phyloP scores from a whole-genome alignment of 164 flowering plant genomes.

The Vitis labrusca region DNA sequence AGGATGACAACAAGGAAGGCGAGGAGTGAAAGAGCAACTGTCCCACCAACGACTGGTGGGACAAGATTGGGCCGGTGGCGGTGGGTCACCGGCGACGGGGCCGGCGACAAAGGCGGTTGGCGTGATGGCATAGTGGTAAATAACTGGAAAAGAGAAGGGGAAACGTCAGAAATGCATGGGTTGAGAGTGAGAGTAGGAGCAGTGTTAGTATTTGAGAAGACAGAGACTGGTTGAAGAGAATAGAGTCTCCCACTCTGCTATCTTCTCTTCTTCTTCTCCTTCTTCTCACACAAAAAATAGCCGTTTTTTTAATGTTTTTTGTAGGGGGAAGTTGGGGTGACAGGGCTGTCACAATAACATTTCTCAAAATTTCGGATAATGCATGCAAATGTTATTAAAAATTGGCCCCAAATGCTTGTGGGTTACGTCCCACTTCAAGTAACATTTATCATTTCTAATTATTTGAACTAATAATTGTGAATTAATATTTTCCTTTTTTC shows the following conservation, averaged over 20 bases:
- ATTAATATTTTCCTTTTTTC: no score
- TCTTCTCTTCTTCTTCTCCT: no score
- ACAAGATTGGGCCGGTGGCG: slow-evolving; percentile 18
- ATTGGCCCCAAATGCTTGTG: no score
- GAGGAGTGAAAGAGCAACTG: slow-evolving; percentile 13
- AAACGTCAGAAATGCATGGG: background rate
- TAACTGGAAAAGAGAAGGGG: background rate
- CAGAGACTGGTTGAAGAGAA: background rate
- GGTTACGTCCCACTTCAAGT: no score
- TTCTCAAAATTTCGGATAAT: no score
- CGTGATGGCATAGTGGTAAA: slow-evolving; percentile 59
- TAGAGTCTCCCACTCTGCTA: background rate
- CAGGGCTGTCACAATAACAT: no score
- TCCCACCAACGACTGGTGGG: slow-evolving; percentile 24
- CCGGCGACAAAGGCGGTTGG: slow-evolving; percentile 10
- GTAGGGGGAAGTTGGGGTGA: no score
- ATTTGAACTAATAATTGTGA: no score
- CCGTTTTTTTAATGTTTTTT: no score
- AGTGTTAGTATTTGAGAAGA: background rate
- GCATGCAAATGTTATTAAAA: no score
- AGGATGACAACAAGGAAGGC: slow-evolving; percentile 21
- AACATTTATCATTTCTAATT: no score
- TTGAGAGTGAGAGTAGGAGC: background rate
- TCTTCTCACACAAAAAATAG: no score
- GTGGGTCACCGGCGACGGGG: slow-evolving; percentile 10